Conservation (phyloP, 805 yeast species). For the Hermanozyma aechmeae region DNA sequence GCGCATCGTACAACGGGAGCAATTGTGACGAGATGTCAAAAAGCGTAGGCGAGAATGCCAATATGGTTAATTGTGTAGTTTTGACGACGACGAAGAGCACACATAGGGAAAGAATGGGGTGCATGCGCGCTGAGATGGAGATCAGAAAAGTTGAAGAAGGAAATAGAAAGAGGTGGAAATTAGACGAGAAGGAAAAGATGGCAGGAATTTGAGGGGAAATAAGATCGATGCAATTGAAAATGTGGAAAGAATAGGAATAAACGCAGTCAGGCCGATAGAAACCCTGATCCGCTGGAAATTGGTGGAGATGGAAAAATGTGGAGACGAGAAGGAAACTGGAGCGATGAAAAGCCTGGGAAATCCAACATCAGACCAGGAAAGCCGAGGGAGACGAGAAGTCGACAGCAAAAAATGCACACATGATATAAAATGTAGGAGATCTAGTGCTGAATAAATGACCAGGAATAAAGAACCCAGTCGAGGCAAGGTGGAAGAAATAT, state of each 20-base stretch:
- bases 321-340: too few species aligned
- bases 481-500: too few species aligned
- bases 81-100: slow-evolving; percentile 22
- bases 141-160: background rate
- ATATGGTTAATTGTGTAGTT: slow-evolving; percentile 25
- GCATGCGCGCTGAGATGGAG: background rate
- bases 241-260: background rate
- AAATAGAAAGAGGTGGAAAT: background rate
- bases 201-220: background rate
- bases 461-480: too few species aligned
- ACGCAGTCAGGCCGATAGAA: too few species aligned
- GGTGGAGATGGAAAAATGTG: too few species aligned
- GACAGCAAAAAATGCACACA: too few species aligned
- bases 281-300: too few species aligned
- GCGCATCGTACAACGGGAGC: slow-evolving; percentile 15
- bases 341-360: too few species aligned
- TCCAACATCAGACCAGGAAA: too few species aligned
- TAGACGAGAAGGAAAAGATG: background rate
- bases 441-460: too few species aligned
- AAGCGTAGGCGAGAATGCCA: slow-evolving; percentile 31
- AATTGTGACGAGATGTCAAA: slow-evolving; percentile 42
- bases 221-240: slow-evolving; percentile 1
- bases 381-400: too few species aligned
- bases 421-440: too few species aligned
- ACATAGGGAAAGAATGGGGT: slow-evolving; percentile 4